A percentile compares a stretch with the other conserved stretches of the same genome.
Evolutionary conservation across 176 grass and related monocot species (phyloP).

Genomic region (Ananas comosus): DNA sequence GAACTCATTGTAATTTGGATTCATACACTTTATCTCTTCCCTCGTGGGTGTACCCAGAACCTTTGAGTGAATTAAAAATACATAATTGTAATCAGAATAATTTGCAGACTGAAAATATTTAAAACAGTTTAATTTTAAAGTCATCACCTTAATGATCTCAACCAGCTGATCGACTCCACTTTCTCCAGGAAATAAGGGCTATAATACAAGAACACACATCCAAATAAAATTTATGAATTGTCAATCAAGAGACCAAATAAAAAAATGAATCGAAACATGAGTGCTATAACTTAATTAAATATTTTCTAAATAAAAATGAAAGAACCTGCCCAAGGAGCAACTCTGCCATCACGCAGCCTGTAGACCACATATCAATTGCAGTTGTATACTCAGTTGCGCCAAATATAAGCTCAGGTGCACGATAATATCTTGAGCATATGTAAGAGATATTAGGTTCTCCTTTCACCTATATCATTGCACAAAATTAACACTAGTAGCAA

Average conservation of each 20-base stretch:
- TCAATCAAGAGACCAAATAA: neutral
- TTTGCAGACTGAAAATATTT: neutral
- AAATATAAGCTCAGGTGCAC: conserved; percentile 97
- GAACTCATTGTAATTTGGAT: conserved; percentile 92
- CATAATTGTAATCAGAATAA: conserved; percentile 15
- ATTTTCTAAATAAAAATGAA: conserved; percentile 13
- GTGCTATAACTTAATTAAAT: neutral
- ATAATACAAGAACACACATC: conserved; percentile 15
- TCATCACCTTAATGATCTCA: conserved; percentile 88
- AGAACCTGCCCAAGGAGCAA: conserved; percentile 83
- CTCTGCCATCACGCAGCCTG: conserved; percentile 93
- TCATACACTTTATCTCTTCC: conserved; percentile 99
- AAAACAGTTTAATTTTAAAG: conserved; percentile 10
- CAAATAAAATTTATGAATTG: conserved; percentile 15
- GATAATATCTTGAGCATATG: conserved; percentile 98
- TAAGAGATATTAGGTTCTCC: conserved; percentile 98
- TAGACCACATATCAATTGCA: conserved; percentile 93
- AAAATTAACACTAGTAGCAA: neutral
- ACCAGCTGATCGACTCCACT: conserved; percentile 98
- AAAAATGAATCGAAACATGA: neutral
- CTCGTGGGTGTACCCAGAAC: conserved; percentile 98
- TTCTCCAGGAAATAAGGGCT: conserved; percentile 96
- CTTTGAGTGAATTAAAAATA: conserved; percentile 33
- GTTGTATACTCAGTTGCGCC: conserved; percentile 94
- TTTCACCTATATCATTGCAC: conserved; percentile 42